Base-by-base conservation (phyloP, 2,329 filamentous ascomycete genomes). In the Neonectria magnoliae region DNA sequence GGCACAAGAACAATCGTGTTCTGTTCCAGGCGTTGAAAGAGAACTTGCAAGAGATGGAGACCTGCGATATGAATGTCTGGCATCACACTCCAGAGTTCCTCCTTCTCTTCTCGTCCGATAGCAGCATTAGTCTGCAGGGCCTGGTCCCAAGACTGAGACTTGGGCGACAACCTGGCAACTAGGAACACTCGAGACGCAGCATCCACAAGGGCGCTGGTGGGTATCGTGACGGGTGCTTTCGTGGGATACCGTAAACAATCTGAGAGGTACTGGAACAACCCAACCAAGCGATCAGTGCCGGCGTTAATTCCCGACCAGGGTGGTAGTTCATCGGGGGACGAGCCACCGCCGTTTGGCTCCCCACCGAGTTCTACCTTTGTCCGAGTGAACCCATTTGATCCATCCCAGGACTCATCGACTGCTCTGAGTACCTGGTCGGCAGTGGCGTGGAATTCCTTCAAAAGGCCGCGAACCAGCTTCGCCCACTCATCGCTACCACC, bases 341-440 rank as follows among this genome's bases (percentile, higher is more conserved):
- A 76, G 44, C 81, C 78, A 14, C 85, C 86, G 3, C 86, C 85
- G 8, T 75, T 72, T 1, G 85, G 82, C 22, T 84, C 83, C 6
- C 77, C 76, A 18, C 85, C 83, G 13, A 82, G 76, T 58, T 83
- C 79, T 36, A 85, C 78, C 4, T 72, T 71, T 55, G 83, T 77
- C 47, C 78, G 76, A 10, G 75, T 75, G 67, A 86, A 85, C 4
- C 83, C 86, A 33, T 86, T 82, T 2, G 84, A 84, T 0, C 93
- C 88, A 71, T 94, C 89, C 91, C 93, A 96, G 44, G 93, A 91
- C 76, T 98, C 94, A 11, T 91, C 80, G 0, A 97, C 86, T 10
- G 90, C 89, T 53, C 94, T 89, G 73, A 97, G 92, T 0, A 97
- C 84, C 68, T 90, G 87, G 73, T 97, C 91, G 45, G 91, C 88